Percentiles rank a stretch among this genome's conserved stretches.
These are phyloP conservation scores for Beauveria rudraprayagi DNA, from an alignment of 2,329 filamentous ascomycete species.

Conservation along the genomic window DNA sequence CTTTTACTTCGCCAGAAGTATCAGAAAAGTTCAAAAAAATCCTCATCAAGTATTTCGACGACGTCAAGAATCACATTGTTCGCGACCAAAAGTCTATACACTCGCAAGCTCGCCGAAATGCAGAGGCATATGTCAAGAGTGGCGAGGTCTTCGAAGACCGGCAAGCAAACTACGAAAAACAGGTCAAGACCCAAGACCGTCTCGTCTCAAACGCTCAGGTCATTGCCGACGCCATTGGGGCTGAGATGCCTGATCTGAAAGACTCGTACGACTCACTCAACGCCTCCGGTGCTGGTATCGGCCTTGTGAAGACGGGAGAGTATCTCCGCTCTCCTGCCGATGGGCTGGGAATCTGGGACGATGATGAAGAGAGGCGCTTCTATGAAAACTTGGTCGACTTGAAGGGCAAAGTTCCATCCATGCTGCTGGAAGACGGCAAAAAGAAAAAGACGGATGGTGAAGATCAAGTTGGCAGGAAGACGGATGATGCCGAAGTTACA, in stretches of 20 bases:
- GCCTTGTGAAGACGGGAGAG: constrained; percentile 87
- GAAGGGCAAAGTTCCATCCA: constrained; percentile 89
- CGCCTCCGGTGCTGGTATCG: constrained; percentile 68
- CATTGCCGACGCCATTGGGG: constrained; percentile 77
- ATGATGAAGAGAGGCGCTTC: constrained; percentile 94
- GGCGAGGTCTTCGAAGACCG: constrained; percentile 97
- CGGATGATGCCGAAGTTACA: constrained; percentile 43
- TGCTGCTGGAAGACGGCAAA: constrained; percentile 86
- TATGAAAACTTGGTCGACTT: constrained; percentile 95
- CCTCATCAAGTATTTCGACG: constrained; percentile 80
- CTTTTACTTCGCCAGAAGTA: constrained; percentile 67
- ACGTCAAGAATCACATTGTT: constrained; percentile 79
- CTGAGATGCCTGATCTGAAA: constrained; percentile 88
- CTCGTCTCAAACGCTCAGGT: constrained; percentile 84
- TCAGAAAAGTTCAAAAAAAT: constrained; percentile 83
- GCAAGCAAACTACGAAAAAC: constrained; percentile 91
- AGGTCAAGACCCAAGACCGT: constrained; percentile 85
- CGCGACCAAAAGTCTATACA: constrained; percentile 88
- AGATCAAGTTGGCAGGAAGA: constrained; percentile 73
- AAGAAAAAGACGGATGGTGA: constrained; percentile 84
- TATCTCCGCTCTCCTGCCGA: constrained; percentile 87
- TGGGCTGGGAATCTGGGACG: constrained; percentile 93
- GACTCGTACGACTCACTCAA: constrained; percentile 67
- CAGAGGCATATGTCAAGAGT: constrained; percentile 96
- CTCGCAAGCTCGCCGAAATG: constrained; percentile 84